Conservation (phyloP, 257 asterid species). For the Solanum raphanifolium region DNA sequence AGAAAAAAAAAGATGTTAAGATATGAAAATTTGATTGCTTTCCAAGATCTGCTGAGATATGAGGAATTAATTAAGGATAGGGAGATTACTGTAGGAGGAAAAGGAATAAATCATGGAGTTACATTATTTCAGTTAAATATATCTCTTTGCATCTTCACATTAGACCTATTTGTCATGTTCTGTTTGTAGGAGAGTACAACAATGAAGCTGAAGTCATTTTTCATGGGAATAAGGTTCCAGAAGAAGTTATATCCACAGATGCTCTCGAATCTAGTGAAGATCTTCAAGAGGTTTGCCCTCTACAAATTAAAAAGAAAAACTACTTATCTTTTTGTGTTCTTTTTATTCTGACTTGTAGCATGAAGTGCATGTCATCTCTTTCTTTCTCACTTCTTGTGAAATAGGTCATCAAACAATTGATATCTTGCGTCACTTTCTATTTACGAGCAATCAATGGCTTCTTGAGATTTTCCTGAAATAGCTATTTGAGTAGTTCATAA, state of each 20-base stretch:
- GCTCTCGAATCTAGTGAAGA: constrained; percentile 7
- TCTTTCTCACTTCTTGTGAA: not conserved
- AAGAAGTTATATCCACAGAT: constrained; percentile 19
- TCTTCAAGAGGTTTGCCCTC: not conserved
- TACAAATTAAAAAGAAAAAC: not conserved
- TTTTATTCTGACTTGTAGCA: not conserved
- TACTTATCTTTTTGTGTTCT: not conserved
- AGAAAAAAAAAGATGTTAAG: not conserved
- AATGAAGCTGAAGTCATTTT: constrained; percentile 19
- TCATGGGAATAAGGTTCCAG: constrained; percentile 40
- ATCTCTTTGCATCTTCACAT: not conserved
- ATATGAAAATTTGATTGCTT: not conserved
- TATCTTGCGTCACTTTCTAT: not conserved
- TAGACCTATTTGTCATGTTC: constrained; percentile 2
- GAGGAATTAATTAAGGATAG: not conserved
- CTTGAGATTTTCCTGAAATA: not conserved
- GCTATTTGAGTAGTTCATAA: not conserved
- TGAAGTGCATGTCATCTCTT: not conserved
- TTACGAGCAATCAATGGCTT: not conserved
- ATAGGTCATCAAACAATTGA: not conserved
- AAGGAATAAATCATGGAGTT: not conserved
- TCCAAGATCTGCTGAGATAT: not conserved
- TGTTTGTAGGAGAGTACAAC: constrained; percentile 29
- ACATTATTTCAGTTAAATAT: not conserved
- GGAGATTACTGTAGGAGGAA: not conserved